Conservation (phyloP, 1,284 basidiomycete species). For the Ceratobasidium sp. region DNA sequence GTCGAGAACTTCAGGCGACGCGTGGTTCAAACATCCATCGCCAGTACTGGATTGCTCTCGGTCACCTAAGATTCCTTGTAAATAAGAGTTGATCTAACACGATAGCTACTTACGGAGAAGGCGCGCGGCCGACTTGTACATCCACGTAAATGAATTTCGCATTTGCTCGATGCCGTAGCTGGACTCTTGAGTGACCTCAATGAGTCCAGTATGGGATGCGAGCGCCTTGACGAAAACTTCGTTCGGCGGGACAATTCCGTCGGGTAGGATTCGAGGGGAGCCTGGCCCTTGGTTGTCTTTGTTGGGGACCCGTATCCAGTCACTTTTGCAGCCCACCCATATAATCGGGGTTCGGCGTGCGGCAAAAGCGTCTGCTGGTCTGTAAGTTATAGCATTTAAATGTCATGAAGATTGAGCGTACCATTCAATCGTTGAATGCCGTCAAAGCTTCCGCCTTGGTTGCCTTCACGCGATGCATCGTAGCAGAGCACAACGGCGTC, state of each 20-base stretch:
- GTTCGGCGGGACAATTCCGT: conserved; percentile 69
- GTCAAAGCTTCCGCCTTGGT: conserved; percentile 73
- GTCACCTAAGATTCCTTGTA: conserved; percentile 53
- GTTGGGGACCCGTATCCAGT: conserved; percentile 55
- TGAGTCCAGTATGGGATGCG: conserved; percentile 73
- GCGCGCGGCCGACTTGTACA: conserved; percentile 72
- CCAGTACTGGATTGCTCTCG: conserved; percentile 58
- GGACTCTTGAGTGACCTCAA: conserved; percentile 69
- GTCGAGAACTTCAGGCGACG: conserved; percentile 41
- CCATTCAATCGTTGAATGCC: conserved; percentile 28
- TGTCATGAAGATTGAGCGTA: background rate
- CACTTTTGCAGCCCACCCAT: conserved; percentile 81
- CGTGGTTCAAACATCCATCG: conserved; percentile 53
- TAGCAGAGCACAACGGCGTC: conserved; percentile 82
- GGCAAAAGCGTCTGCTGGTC: conserved; percentile 67
- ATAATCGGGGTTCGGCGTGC: conserved; percentile 70
- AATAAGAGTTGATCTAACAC: conserved; percentile 44
- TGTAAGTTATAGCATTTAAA: background rate
- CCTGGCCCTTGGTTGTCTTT: background rate
- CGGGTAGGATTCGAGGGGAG: conserved; percentile 55
- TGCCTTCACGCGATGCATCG: conserved; percentile 68
- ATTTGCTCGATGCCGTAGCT: conserved; percentile 73
- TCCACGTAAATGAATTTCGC: conserved; percentile 73
- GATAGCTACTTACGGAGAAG: conserved; percentile 60
- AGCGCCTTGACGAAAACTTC: conserved; percentile 66